Evolutionary conservation across 2,329 filamentous ascomycete genomes (phyloP).

Genomic region (Xylaria sp.): DNA sequence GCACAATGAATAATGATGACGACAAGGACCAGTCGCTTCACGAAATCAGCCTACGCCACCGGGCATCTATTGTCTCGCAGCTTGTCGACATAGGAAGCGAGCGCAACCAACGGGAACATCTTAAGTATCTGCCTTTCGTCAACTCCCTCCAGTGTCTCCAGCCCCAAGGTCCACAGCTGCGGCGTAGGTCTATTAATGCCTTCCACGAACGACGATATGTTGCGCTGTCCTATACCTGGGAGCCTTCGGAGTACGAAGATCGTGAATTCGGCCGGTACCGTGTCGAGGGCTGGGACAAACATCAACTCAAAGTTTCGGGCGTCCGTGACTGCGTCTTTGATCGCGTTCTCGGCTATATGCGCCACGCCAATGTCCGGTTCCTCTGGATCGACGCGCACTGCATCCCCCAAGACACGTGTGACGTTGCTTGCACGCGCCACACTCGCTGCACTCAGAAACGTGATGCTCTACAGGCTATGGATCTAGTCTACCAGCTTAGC

Average conservation of each 20-base stretch:
- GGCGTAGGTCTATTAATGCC: not conserved
- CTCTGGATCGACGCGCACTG: slow-evolving; percentile 1
- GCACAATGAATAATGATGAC: no score
- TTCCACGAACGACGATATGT: not conserved
- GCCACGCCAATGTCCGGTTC: not conserved
- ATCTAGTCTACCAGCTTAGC: not conserved
- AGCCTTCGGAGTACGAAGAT: not conserved
- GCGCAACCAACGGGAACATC: no score
- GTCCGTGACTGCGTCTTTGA: not conserved
- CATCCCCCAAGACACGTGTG: not conserved
- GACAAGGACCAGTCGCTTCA: no score
- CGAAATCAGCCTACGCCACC: no score
- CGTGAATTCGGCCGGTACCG: not conserved
- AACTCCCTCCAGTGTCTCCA: no score
- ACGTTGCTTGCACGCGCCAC: not conserved
- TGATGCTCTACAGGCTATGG: not conserved
- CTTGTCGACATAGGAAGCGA: no score
- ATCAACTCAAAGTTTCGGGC: not conserved
- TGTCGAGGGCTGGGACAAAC: not conserved
- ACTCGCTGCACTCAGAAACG: not conserved
- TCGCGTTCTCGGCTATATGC: not conserved
- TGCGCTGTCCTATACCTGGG: slow-evolving; percentile 2
- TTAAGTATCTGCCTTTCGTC: no score
- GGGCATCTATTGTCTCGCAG: no score
- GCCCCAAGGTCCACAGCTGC: no score